Evolutionary conservation across 179 eudicot genomes (phyloP), one percentile per base, ranked within the genome.

Genomic region (Vitellaria paradoxa): DNA sequence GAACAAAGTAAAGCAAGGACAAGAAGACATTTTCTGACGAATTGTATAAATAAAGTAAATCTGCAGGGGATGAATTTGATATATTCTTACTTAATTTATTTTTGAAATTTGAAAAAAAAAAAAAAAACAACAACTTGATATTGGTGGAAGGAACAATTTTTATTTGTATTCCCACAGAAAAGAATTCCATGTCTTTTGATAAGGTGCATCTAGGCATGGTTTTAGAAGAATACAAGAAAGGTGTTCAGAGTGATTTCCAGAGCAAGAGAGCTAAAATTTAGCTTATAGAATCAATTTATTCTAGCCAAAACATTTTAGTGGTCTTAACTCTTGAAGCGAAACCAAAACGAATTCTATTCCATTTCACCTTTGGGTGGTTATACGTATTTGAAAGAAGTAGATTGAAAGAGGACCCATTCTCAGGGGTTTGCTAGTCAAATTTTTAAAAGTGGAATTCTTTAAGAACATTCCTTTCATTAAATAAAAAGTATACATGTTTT

Each of bases 361-460:
- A 56, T 5, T 12, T 2, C 45, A 7, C 26, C 6, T 17, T 73
- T 47, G 37, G 37, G 37, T 30, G 2, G 37, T 30, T 30, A 30
- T 26, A 60, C 60, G 26, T 2, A n/a, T 21, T 61, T 46, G 57
- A 23, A 42, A 23, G 67, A 72, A 15, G 37, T 30, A 30, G 37
- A 30, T 30, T 30, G 37, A 30, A 30, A 30, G 37, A 30, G 37
- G 37, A 30, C 37, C 37, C 37, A 30, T 30, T 30, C 37, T 30
- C 1, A 30, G 37, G 37, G 37, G 37, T 0, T 30, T 30, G 37
- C 37, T 30, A 30, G 37, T 30, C 37, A 30, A 30, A 30, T 30
- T 30, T 30, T 30, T 30, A 30, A 59, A 79, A 60, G 68, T 66
- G 72, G 67, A 55, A 21, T 79, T 23, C 20, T 56, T 59, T 67